Evolutionary conservation across 2,329 filamentous ascomycete species (phyloP).

Genomic region (Beauveria brongniartii): DNA sequence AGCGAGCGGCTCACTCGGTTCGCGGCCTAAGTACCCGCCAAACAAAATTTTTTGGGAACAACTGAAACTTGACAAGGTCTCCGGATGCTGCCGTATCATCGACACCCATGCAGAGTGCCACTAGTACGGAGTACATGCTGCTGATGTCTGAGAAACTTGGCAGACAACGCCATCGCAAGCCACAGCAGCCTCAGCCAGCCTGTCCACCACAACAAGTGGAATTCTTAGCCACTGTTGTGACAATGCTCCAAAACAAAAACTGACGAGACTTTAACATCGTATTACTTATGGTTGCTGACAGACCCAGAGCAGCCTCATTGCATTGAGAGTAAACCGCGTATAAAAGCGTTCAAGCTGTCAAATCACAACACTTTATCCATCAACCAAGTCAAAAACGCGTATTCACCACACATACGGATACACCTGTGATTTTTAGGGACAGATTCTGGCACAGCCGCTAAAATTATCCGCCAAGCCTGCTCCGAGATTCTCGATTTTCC

Average conservation of each 20-base stretch:
- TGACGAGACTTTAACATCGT: too few relatives aligned
- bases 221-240: neutral
- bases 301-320: too few relatives aligned
- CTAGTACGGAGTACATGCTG: neutral
- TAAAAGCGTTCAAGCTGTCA: neutral
- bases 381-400: neutral
- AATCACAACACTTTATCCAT: neutral
- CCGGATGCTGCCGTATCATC: constrained; percentile 28
- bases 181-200: neutral
- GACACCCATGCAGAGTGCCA: constrained; percentile 23
- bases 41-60: constrained; percentile 6
- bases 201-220: neutral
- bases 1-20: constrained; percentile 28
- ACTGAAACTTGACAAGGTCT: neutral
- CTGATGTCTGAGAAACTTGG: neutral
- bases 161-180: neutral
- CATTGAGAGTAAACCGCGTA: too few relatives aligned
- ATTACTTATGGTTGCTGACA: too few relatives aligned
- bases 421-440: neutral
- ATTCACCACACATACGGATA: neutral
- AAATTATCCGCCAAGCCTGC: neutral
- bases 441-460: neutral
- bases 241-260: too few relatives aligned
- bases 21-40: constrained; percentile 27
- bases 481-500: neutral